Evolutionary conservation across 1,139 yeast genomes (phyloP).

Genomic region (Meyerozyma sp.): DNA sequence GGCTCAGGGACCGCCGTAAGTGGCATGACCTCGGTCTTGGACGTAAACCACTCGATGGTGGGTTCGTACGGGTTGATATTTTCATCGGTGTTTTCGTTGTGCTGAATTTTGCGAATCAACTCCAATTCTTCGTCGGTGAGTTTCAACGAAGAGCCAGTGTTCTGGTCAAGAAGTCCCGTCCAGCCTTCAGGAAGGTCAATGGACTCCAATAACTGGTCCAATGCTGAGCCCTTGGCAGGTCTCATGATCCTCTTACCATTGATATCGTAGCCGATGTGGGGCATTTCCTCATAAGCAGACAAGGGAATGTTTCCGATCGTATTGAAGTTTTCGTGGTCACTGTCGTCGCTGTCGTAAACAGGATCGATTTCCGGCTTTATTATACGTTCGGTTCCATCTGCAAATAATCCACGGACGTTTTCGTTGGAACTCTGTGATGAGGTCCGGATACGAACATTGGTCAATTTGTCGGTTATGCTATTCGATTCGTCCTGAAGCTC

Average conservation of each 20-base stretch:
- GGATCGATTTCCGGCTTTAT: conserved; percentile 90
- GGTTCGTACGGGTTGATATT: conserved; percentile 86
- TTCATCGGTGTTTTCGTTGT: conserved; percentile 80
- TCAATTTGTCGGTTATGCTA: conserved; percentile 51
- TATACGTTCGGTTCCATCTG: conserved; percentile 76
- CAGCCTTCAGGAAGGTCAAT: conserved; percentile 97
- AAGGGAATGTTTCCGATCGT: conserved; percentile 92
- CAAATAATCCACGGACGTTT: conserved; percentile 46
- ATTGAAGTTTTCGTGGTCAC: conserved; percentile 77
- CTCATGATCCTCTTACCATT: conserved; percentile 98
- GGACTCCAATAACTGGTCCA: conserved; percentile 80
- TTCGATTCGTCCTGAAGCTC: conserved; percentile 45
- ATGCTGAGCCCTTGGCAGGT: conserved; percentile 95
- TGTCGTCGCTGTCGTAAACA: conserved; percentile 87
- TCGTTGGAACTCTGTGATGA: conserved; percentile 30
- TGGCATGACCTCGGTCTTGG: conserved; percentile 85
- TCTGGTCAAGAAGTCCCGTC: conserved; percentile 92
- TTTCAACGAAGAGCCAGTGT: conserved; percentile 84
- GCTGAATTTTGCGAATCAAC: conserved; percentile 78
- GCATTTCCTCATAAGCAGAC: conserved; percentile 93
- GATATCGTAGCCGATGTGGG: conserved; percentile 94
- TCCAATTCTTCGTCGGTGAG: conserved; percentile 87
- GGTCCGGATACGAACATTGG: conserved; percentile 48
- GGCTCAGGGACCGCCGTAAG: conserved; percentile 94
- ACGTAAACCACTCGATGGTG: conserved; percentile 91